These are phyloP conservation scores for Hortaea werneckii DNA, from an alignment of 2,329 filamentous ascomycete species.

Conservation along the genomic window DNA sequence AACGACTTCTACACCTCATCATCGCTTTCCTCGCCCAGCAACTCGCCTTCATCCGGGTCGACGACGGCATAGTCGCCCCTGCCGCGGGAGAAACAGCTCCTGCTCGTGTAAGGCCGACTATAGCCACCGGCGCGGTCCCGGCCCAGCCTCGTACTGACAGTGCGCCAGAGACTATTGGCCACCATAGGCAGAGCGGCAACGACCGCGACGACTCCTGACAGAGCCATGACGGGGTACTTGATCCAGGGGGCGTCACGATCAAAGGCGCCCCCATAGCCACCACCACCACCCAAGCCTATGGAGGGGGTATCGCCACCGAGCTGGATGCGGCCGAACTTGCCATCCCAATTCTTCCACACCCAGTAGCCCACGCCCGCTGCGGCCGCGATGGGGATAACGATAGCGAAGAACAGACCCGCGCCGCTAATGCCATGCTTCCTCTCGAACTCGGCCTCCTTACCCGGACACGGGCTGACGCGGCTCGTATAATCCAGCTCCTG, in stretches of 20 bases:
- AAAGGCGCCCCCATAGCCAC: conserved; percentile 34
- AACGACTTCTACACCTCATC: conserved; percentile 9
- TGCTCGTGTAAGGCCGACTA: conserved; percentile 66
- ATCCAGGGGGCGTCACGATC: conserved; percentile 68
- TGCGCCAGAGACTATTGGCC: conserved; percentile 62
- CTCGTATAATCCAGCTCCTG: conserved; percentile 60
- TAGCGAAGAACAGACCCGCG: conserved; percentile 72
- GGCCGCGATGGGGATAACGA: conserved; percentile 61
- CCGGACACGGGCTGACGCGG: conserved; percentile 55
- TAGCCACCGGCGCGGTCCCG: conserved; percentile 41
- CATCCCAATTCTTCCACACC: conserved; percentile 73
- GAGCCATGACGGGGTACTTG: conserved; percentile 54
- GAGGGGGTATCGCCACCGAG: conserved; percentile 57
- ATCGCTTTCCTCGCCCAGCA: conserved; percentile 69
- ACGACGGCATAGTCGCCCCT: conserved; percentile 81
- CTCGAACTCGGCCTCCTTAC: conserved; percentile 73
- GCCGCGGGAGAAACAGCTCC: conserved; percentile 79
- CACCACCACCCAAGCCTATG: conserved; percentile 6
- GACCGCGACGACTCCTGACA: conserved; percentile 46
- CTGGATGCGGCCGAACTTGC: conserved; percentile 81
- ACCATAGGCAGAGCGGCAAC: conserved; percentile 54
- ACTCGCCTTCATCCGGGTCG: conserved; percentile 87
- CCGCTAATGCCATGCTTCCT: conserved; percentile 61
- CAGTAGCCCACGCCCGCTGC: conserved; percentile 72
- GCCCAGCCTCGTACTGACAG: conserved; percentile 40